These are phyloP conservation scores for Flaveria trinervia DNA, from an alignment of 129 eudicot genomes.

Conservation along the genomic window DNA sequence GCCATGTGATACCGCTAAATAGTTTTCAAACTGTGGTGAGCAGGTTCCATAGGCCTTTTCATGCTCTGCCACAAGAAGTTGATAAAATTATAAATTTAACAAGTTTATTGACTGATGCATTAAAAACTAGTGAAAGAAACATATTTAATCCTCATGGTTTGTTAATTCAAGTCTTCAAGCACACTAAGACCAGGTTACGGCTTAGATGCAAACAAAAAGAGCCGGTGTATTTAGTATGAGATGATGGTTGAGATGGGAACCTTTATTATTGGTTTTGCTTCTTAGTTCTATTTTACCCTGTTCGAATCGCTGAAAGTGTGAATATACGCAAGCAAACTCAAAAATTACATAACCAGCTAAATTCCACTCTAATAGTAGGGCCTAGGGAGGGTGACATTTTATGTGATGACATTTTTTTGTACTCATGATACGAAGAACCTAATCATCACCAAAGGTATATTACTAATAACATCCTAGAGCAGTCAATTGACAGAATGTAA, in stretches of 20 bases:
- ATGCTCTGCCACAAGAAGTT: conserved; percentile 37
- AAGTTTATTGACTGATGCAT: background rate
- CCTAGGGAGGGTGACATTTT: too few relatives aligned
- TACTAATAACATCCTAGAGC: background rate
- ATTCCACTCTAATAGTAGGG: too few relatives aligned
- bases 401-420: too few relatives aligned
- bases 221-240: background rate
- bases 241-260: conserved; percentile 10
- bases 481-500: background rate
- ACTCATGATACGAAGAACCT: background rate
- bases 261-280: background rate
- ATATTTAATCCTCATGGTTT: conserved; percentile 12
- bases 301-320: background rate
- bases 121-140: background rate
- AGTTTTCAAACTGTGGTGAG: conserved; percentile 54
- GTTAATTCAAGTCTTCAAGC: conserved; percentile 4
- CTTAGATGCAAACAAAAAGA: background rate
- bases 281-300: background rate
- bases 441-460: background rate
- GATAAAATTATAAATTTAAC: background rate
- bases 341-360: too few relatives aligned
- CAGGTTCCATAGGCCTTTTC: conserved; percentile 40
- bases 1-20: conserved; percentile 25
- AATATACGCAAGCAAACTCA: background rate
- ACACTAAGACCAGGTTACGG: background rate